Percentiles rank a stretch among this genome's conserved stretches.
phyloP scores from a whole-genome alignment of 768 basidiomycete species.

The Phlebiopsis gigantea region DNA sequence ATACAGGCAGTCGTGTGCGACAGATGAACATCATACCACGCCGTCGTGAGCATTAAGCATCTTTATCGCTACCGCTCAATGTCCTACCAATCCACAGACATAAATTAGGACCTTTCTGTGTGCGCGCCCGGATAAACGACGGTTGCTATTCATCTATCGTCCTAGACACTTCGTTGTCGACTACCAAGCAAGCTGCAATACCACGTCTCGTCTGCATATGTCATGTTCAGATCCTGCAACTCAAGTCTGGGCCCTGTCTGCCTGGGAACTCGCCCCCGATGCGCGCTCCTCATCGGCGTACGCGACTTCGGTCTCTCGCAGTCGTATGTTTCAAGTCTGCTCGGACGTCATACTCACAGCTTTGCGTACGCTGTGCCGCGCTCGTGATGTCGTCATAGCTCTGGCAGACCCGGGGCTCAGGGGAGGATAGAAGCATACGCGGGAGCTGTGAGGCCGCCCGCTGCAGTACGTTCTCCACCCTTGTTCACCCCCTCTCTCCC shows the following conservation, averaged over 20 bases:
- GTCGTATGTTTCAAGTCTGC: not conserved
- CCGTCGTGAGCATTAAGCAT: too few species aligned
- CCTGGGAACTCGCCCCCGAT: not conserved
- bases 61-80: too few species aligned
- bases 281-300: not conserved
- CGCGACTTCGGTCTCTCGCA: not conserved
- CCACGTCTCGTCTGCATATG: not conserved
- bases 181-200: not conserved
- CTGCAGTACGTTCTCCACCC: not conserved
- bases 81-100: too few species aligned
- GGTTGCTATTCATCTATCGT: not conserved
- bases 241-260: not conserved
- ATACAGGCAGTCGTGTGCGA: too few species aligned
- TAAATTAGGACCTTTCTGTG: not conserved
- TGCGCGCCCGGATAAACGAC: not conserved
- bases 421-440: not conserved
- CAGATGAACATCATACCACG: too few species aligned
- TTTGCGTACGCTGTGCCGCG: not conserved
- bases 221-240: not conserved
- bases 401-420: not conserved
- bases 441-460: not conserved
- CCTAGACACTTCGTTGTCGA: not conserved
- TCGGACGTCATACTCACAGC: not conserved
- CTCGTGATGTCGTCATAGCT: not conserved
- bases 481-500: not conserved